Evolutionary conservation across 352 stramenopile species (phyloP), one percentile per base, ranked within the genome.

Genomic region (Peronospora destructor): DNA sequence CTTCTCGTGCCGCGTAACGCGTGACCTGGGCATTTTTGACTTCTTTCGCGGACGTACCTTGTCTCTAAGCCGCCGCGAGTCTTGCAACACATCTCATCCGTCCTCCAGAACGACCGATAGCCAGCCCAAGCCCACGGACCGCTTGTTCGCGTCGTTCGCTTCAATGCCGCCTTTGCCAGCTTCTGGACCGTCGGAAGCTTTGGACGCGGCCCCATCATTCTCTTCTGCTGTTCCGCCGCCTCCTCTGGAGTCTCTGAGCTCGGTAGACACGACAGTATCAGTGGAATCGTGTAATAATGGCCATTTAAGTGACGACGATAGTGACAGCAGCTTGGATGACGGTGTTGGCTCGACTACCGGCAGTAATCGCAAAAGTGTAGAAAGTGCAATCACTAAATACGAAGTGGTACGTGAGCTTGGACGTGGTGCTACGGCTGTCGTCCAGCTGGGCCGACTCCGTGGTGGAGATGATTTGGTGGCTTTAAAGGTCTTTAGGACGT

Each of bases 401-500:
- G 78, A 89, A 41, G 73, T 93, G 16, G 61, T 93, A 2, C 73
- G 74, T 9, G 83, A 91, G 38, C 66, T 93, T 0, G 83, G 83
- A n/a, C 76, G 81, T 23, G 83, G 83, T 10, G 80, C 83, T 8
- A 91, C 80, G 5, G 78, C 80, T 6, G 66, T 87, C 11, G 83
- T 93, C 55, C 79, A 93, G 61, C 72, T 93, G 13, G 83, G 78
- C 11, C 71, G 68, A 14, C 62, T 81, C 25, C 83, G 83, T 40
- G 65, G 71, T 28, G 59, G 51, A 43, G 64, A 76, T 2, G 53
- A 78, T 2, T 57, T 91, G 23, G 79, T 93, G 17, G 82, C 82
- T 23, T 63, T 93, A 12, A 93, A 93, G 53, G 79, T 89, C 39
- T 90, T 90, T 49, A 87, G 87, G 54, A 93, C 79, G 44, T 93